phyloP scores from a whole-genome alignment of 495 filamentous ascomycete species.

The Penicillium bialowiezense region DNA sequence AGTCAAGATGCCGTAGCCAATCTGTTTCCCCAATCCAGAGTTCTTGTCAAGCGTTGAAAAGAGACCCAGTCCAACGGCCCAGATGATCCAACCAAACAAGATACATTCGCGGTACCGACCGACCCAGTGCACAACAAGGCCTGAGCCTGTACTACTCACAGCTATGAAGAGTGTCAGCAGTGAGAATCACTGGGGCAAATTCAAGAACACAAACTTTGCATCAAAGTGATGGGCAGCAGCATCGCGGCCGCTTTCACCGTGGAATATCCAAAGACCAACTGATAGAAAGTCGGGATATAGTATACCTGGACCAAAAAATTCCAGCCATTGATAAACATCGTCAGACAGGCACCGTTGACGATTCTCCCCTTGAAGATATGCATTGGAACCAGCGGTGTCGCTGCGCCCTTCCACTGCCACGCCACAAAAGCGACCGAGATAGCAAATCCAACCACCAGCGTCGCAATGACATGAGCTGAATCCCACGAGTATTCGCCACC shows the following conservation, averaged over 20 bases:
- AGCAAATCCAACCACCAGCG: slow-evolving; percentile 43
- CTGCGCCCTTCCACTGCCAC: slow-evolving; percentile 48
- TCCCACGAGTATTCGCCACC: slow-evolving; percentile 51
- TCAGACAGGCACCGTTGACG: slow-evolving; percentile 51
- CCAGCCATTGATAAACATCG: slow-evolving; percentile 56
- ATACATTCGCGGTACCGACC: slow-evolving; percentile 55
- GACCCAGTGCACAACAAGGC: slow-evolving; percentile 49
- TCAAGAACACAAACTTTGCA: slow-evolving; percentile 39
- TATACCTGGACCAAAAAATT: slow-evolving; percentile 54
- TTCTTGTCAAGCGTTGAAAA: slow-evolving; percentile 50
- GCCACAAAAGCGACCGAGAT: slow-evolving; percentile 43
- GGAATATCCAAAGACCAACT: slow-evolving; percentile 52
- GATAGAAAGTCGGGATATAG: slow-evolving; percentile 56
- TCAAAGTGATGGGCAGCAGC: slow-evolving; percentile 50
- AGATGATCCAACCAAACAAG: slow-evolving; percentile 49
- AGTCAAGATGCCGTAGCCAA: slow-evolving; percentile 51
- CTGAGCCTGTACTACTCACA: slow-evolving; percentile 48
- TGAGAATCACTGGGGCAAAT: not conserved
- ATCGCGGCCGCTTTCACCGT: slow-evolving; percentile 50
- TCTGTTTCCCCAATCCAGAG: slow-evolving; percentile 50
- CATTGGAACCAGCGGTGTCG: slow-evolving; percentile 33
- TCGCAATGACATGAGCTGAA: slow-evolving; percentile 46
- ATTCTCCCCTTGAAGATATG: slow-evolving; percentile 50
- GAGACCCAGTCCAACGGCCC: slow-evolving; percentile 51
- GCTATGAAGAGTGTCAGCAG: slow-evolving; percentile 20